Evolutionary conservation across 2,329 filamentous ascomycete species (phyloP), one percentile per base, ranked within the genome.

Genomic region (Trichophaea hybrida): DNA sequence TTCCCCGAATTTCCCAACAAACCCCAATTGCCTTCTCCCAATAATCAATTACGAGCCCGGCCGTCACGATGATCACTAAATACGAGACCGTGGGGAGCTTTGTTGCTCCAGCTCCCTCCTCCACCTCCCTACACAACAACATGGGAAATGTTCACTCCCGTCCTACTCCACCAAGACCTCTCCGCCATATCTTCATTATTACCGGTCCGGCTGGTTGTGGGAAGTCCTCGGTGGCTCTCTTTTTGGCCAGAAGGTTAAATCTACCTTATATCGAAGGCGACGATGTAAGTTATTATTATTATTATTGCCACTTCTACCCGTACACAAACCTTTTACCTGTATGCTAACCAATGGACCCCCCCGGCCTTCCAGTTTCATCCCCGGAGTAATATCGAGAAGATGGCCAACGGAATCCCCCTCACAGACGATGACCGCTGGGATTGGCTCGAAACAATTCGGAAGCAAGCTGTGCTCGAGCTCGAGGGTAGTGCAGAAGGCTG

Each of bases 371-470:
- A 85, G 82, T 95, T 84, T 71, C 86, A 89, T 66, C 82, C 87
- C 0, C 74, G 78, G 35, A 77, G 85, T 69, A 96, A 91, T 74
- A 83, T 90, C 68, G 84, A 90, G 58, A 98, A 97, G 74, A 98
- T 98, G 93, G 78, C 80, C 69, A 78, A 78, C 67, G 88, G 88
- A 66, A 83, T 82, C 59, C 89, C 93, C 1, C 78, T 98, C 38
- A 94, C 86, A 59, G 93, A 98, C 70, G 84, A 83, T 61, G 93
- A 98, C 74, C 85, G 93, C 65, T 97, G 93, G 93, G 91, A 96
- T 75, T 98, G 93, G 93, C 82, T 98, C 64, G 87, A 85, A 51
- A 77, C 78, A 10, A 78, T 93, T 12, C 85, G 87, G 64, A 80
- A 88, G 65, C 84, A 83, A 69, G 80, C 82, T 5, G 75, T 83